Conservation (phyloP, 116 monocot species). For the Zostera marina region DNA sequence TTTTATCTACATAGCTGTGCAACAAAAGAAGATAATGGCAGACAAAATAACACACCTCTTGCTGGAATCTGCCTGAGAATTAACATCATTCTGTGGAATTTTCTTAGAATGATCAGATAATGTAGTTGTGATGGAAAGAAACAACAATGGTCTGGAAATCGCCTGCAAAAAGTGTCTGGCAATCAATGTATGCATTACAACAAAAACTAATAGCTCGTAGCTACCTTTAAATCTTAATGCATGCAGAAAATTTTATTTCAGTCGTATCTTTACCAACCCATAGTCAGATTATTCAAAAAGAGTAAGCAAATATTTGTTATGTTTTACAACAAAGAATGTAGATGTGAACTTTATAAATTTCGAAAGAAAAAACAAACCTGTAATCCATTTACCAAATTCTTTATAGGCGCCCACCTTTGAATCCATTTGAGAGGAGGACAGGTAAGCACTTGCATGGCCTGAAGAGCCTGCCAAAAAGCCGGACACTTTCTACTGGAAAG, state of each 20-base stretch:
- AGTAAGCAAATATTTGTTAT: not conserved
- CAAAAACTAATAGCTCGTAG: too few relatives aligned
- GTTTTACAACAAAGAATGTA: not conserved
- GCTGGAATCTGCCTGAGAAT: not conserved
- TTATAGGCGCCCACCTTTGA: constrained; percentile 49
- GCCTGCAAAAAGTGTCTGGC: constrained; percentile 17
- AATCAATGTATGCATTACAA: not conserved
- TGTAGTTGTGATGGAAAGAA: constrained; percentile 38
- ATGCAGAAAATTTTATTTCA: not conserved
- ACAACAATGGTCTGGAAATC: constrained; percentile 40
- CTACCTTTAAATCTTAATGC: not conserved
- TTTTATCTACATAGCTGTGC: not conserved
- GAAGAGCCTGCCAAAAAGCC: constrained; percentile 47
- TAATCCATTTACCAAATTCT: constrained; percentile 26
- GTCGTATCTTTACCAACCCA: not conserved
- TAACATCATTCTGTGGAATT: not conserved
- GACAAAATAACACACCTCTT: not conserved
- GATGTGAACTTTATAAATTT: not conserved
- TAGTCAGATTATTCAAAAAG: not conserved
- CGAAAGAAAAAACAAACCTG: constrained; percentile 36
- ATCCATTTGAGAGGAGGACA: constrained; percentile 81
- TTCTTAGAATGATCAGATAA: constrained; percentile 19
- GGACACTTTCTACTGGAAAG: constrained; percentile 57
- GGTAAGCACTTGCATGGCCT: constrained; percentile 54
- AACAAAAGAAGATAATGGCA: not conserved